Evolutionary conservation across 441 rosid species (phyloP), one percentile per base, ranked within the genome.

Genomic region (Aleurites moluccanus): DNA sequence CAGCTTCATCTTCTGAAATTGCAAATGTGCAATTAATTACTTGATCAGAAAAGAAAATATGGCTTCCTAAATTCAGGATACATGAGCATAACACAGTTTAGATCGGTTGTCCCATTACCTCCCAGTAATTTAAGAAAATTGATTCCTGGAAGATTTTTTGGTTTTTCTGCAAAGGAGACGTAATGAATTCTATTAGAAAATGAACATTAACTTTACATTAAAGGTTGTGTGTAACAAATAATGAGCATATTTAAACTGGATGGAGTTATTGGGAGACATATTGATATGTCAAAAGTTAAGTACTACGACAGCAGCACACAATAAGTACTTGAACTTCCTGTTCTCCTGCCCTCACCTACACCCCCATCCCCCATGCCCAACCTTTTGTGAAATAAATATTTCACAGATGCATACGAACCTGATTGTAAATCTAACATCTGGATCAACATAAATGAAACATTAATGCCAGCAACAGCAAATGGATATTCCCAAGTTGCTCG

Each of bases 381-480:
- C 35, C 15, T 53, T 35, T 33, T 44, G 0, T 25, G 16, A 16
- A 73, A 14, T 28, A n/a, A 69, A 75, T 1, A 35, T 35, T 35
- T 35, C 38, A 6, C 38, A 35, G 4, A 63, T 10, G 27, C 25
- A 20, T 18, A 21, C 89, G 11, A 74, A 92, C 90, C 92, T 85
- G 92, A 83, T 60, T 78, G 82, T 73, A 96, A 82, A 79, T 96
- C 99, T 82, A 96, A 82, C 99, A 96, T 91, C 85, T 86, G 98
- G 78, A 91, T 92, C 81, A 96, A 81, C 99, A 94, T 91, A 81
- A 86, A 92, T 20, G 99, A 84, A 64, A 94, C 87, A 72, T 94
- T 94, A 77, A 94, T 91, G 79, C 99, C 99, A 72, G 99, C 98
- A 78, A 89, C 99, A 8, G 99, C 99, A 78, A 96, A 96, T 35